Percentiles rank a stretch among this genome's conserved stretches.
Conservation (phyloP, 2,329 filamentous ascomycete species). For the Colletotrichum lini region DNA sequence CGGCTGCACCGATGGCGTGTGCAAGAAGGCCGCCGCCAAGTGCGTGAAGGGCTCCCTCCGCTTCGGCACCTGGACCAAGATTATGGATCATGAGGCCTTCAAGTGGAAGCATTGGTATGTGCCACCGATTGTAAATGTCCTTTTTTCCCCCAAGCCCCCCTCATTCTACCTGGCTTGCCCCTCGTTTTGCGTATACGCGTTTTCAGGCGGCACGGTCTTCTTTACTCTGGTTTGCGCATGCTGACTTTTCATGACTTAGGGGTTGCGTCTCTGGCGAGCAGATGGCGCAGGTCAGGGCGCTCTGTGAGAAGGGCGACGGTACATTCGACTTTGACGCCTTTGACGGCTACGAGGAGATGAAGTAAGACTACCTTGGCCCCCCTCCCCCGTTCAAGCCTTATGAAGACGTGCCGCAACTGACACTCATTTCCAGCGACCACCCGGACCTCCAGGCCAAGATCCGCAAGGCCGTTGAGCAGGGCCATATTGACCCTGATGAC, state of each 20-base stretch:
- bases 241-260: constrained; percentile 64
- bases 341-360: constrained; percentile 86
- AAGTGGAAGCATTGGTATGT: constrained; percentile 89
- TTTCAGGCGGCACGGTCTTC: not conserved
- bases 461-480: constrained; percentile 78
- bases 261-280: constrained; percentile 88
- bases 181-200: not conserved
- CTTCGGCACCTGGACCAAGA: constrained; percentile 80
- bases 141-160: not conserved
- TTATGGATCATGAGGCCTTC: constrained; percentile 75
- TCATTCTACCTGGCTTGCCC: not conserved
- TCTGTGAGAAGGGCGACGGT: constrained; percentile 63
- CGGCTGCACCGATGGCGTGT: constrained; percentile 79
- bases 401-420: not conserved
- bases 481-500: constrained; percentile 87
- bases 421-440: constrained; percentile 55
- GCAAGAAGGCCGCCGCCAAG: constrained; percentile 79
- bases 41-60: constrained; percentile 85
- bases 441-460: constrained; percentile 81
- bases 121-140: not conserved
- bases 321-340: constrained; percentile 75
- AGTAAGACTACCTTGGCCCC: constrained; percentile 48
- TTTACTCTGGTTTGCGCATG: not conserved
- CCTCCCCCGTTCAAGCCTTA: not conserved
- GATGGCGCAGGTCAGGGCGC: constrained; percentile 75